Base-by-base conservation (phyloP, 2,329 filamentous ascomycete genomes). In the Diaporthe sp. region DNA sequence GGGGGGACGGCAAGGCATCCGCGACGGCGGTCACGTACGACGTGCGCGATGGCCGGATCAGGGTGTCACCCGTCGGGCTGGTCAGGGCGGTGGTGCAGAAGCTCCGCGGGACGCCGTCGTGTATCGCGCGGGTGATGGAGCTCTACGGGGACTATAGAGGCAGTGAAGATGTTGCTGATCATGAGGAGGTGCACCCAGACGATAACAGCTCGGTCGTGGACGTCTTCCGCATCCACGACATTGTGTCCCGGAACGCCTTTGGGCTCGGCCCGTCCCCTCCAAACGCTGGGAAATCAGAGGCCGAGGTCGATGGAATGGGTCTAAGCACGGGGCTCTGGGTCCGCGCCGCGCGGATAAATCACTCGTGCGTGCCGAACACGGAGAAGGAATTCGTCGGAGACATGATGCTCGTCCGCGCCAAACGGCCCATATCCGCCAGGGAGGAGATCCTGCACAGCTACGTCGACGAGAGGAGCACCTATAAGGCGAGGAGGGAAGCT, bases 351-450 rank as follows among this genome's bases (percentile, higher is more conserved):
- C 71, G 77, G 58, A 79, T 82, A 77, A 83, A 83, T 76, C 82
- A 83, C 75, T 76, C 75, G 72, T 83, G 82, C 77, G 80, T 82
- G 60, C 77, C 81, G 31, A 83, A 82, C 76, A 81, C 78, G 17
- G 80, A 80, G 79, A 81, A 81, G 15, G 77, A 79, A 19, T 83
- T 83, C 76, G 19, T 82, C 10, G 82, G 82, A 12, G 81, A 83
- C 49, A 71, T 83, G 68, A 67, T 83, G 12, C 78, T 83, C 73
- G 79, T 78, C 39, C 78, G 81, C 28, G 87, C 87, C 1, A 83
- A 82, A 10, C 79, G 82, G 22, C 78, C 83, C 61, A 85, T 87
- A 42, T 75, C 78, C 12, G 80, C 77, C 0, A 84, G 82, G 68
- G 81, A 85, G 10, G 85, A 86, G 79, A 79, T 86, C 65, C 82